These are phyloP conservation scores for Phytophthora meadii DNA, from an alignment of 352 stramenopile genomes.

Conservation along the genomic window DNA sequence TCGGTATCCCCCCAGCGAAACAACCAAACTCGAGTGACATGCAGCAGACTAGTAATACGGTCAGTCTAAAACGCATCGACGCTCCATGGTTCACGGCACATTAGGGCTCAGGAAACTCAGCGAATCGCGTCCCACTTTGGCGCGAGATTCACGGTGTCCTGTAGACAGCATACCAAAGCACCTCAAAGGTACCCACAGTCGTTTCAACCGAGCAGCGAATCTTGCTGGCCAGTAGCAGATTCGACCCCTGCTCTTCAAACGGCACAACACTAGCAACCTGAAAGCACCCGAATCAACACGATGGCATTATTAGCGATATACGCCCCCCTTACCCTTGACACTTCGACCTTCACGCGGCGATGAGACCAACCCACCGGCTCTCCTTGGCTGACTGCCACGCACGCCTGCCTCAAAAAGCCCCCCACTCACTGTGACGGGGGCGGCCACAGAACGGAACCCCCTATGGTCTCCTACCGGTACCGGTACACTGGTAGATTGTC, in stretches of 20 bases:
- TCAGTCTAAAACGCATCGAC: too few species aligned
- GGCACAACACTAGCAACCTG: not conserved
- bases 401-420: slow-evolving; percentile 8
- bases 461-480: not conserved
- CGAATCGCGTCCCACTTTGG: slow-evolving; percentile 24
- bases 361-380: slow-evolving; percentile 26
- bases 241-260: slow-evolving; percentile 3
- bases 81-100: not conserved
- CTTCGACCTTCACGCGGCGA: slow-evolving; percentile 9
- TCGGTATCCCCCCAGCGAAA: not conserved
- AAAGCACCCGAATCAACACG: slow-evolving; percentile 7
- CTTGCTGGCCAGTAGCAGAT: slow-evolving; percentile 26
- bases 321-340: slow-evolving; percentile 1
- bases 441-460: not conserved
- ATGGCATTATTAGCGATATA: slow-evolving; percentile 12
- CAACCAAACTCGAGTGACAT: not conserved
- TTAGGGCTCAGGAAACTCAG: slow-evolving; percentile 3
- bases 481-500: not conserved
- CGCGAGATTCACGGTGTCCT: slow-evolving; percentile 17
- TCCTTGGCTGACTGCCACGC: not conserved
- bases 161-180: slow-evolving; percentile 7
- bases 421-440: slow-evolving; percentile 27
- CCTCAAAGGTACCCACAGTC: slow-evolving; percentile 14
- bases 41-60: too few species aligned
- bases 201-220: slow-evolving; percentile 15